These are phyloP conservation scores for Helianthus tuberosus DNA, from an alignment of 129 eudicot genomes.

Conservation along the genomic window DNA sequence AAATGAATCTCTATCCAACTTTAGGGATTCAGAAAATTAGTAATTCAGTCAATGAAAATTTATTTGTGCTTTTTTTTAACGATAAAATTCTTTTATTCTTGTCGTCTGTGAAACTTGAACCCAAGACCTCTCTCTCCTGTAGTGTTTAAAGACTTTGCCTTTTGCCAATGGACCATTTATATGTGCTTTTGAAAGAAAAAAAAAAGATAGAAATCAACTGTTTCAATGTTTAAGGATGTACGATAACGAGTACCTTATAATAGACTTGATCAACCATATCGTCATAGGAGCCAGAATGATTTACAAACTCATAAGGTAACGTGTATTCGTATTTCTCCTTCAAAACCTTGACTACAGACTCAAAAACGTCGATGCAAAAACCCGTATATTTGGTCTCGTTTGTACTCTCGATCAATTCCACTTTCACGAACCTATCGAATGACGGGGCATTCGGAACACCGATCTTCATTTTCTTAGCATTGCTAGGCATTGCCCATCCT, in stretches of 20 bases:
- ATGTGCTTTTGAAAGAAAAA: no score
- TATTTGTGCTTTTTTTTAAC: no score
- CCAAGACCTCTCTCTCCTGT: no score
- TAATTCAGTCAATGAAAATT: no score
- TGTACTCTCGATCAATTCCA: conserved; percentile 16
- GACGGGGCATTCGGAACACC: conserved; percentile 45
- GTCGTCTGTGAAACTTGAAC: no score
- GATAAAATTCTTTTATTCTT: no score
- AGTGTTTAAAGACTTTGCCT: no score
- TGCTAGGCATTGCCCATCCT: conserved; percentile 52
- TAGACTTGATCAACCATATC: conserved; percentile 33
- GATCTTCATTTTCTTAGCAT: conserved; percentile 30
- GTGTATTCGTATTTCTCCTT: conserved; percentile 23
- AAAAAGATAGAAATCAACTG: neutral
- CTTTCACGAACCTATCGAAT: conserved; percentile 44
- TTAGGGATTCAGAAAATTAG: no score
- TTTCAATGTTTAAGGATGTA: neutral
- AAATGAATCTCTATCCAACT: neutral
- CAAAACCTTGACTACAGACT: conserved; percentile 17
- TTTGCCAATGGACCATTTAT: no score
- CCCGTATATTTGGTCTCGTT: conserved; percentile 26
- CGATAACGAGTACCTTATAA: conserved; percentile 27
- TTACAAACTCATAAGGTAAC: conserved; percentile 37
- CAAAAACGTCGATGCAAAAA: conserved; percentile 38
- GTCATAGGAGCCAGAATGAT: conserved; percentile 31